Evolutionary conservation across 345 rosid genomes (phyloP).

Genomic region (Pugionium dolabratum): DNA sequence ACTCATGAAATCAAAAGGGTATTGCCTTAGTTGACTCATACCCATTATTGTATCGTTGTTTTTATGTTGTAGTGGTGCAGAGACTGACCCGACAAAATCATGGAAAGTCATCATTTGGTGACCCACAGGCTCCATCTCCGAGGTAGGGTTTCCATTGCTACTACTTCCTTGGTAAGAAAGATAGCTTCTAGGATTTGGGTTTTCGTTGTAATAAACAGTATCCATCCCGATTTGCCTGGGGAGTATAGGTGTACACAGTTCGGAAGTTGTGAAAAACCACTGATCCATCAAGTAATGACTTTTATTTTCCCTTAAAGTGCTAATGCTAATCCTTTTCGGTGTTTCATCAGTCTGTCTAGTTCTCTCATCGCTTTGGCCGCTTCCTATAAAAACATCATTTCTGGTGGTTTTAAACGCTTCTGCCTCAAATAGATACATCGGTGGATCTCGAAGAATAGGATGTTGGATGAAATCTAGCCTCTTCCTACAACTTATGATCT

Average conservation of each 20-base stretch:
- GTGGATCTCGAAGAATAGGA: neutral
- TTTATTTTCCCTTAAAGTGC: neutral
- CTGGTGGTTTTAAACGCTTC: neutral
- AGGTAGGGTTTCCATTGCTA: conserved; percentile 13
- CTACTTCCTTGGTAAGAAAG: conserved; percentile 14
- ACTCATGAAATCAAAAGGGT: neutral
- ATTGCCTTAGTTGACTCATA: neutral
- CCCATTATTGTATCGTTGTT: neutral
- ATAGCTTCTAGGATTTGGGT: neutral
- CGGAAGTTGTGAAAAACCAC: neutral
- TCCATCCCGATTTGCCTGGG: neutral
- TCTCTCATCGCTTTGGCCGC: neutral
- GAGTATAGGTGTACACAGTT: neutral
- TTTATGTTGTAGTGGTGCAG: neutral
- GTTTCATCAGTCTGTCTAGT: neutral
- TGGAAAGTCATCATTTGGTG: neutral
- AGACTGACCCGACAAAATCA: neutral
- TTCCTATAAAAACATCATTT: neutral
- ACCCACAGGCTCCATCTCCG: conserved; percentile 16
- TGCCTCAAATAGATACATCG: neutral
- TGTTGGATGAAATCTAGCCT: neutral
- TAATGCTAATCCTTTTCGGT: neutral
- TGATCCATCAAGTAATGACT: conserved; percentile 5
- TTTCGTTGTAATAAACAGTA: neutral
- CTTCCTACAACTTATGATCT: neutral